Percentiles rank a stretch among this genome's conserved stretches.
These are phyloP conservation scores for Monosporascus sp. DNA, from an alignment of 2,329 filamentous ascomycete species.

Conservation along the genomic window DNA sequence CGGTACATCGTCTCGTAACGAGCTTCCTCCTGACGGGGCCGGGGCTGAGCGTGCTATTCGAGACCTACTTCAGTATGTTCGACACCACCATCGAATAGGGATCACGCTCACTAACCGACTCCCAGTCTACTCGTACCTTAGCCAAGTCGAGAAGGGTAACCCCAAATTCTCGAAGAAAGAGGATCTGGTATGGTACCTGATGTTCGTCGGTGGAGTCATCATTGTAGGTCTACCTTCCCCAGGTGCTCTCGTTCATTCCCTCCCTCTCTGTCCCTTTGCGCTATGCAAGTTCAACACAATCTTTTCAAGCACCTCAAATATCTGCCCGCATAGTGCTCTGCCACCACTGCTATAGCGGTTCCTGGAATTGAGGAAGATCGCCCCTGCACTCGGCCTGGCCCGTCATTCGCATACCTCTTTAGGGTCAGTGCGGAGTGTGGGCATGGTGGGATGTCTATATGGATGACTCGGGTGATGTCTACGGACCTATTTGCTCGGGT, in stretches of 20 bases:
- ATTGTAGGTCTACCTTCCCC: constrained; percentile 58
- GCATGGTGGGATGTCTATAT: constrained; percentile 71
- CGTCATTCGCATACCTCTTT: constrained; percentile 62
- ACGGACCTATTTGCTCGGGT: constrained; percentile 48
- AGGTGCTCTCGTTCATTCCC: constrained; percentile 3
- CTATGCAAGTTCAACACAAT: constrained; percentile 8
- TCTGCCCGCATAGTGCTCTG: constrained; percentile 70
- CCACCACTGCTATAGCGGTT: constrained; percentile 71
- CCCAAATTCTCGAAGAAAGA: constrained; percentile 69
- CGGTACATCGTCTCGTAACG: constrained; percentile 38
- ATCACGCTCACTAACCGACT: constrained; percentile 1
- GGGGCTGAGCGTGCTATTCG: constrained; percentile 53
- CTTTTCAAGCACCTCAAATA: constrained; percentile 50
- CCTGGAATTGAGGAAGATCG: constrained; percentile 79
- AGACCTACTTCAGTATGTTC: constrained; percentile 63
- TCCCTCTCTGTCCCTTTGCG: constrained; percentile 7
- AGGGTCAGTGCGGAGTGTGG: constrained; percentile 60
- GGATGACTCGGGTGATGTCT: constrained; percentile 60
- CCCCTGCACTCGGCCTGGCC: constrained; percentile 57
- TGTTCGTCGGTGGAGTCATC: constrained; percentile 66
- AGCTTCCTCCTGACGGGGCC: constrained; percentile 37
- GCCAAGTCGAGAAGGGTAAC: constrained; percentile 65
- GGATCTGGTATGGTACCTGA: constrained; percentile 74
- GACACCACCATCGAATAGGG: neutral
- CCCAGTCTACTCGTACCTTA: constrained; percentile 69